Base-by-base conservation (phyloP, 2,329 filamentous ascomycete genomes). In the Endoconidiophora laricicola region DNA sequence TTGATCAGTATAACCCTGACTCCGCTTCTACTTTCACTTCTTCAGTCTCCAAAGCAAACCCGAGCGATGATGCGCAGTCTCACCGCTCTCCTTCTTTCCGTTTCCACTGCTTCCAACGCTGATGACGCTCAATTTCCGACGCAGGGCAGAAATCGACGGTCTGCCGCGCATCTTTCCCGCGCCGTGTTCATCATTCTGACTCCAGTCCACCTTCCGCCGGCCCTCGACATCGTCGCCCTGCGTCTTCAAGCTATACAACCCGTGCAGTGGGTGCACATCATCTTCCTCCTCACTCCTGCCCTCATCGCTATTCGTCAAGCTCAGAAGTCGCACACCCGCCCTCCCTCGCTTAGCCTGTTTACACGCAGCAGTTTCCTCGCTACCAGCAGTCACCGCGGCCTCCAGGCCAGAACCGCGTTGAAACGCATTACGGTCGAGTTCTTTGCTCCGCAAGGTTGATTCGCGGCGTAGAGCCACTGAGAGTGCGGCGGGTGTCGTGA, bases 201-300 rank as follows among this genome's bases (percentile, higher is more conserved):
- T 71, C 76, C 76, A 79, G 59, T 79, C 74, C 50, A 71, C 69
- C 29, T 68, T 64, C 56, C 67, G 65, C 49, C 67, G 62, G 26
- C 65, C 54, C 12, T 57, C 48, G 3, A 57, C 42, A 54, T 54
- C 48, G 18, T 24, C 14, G 6, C 38, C 9, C 12, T 23, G 20
- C 4, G n/a, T 16, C 16, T 33, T 41, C 41, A 33, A 20, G 10
- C 23, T 43, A 6, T 37, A 40, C 40, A 49, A n/a, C 2, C 29
- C 10, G 16, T 48, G 40, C 6, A 49, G 41, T 2, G 46, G 45
- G 12, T 44, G 20, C 26, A 26, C 3, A 9, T 42, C 41, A 45
- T 39, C 41, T 14, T 52, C 45, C 38, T 52, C 44, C n/a, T 16
- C 38, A 6, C 37, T 24, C 6, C 18, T 42, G 23, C 20, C 5